Base-by-base conservation (phyloP, 768 basidiomycete genomes). In the Lactifluus pinguis region DNA sequence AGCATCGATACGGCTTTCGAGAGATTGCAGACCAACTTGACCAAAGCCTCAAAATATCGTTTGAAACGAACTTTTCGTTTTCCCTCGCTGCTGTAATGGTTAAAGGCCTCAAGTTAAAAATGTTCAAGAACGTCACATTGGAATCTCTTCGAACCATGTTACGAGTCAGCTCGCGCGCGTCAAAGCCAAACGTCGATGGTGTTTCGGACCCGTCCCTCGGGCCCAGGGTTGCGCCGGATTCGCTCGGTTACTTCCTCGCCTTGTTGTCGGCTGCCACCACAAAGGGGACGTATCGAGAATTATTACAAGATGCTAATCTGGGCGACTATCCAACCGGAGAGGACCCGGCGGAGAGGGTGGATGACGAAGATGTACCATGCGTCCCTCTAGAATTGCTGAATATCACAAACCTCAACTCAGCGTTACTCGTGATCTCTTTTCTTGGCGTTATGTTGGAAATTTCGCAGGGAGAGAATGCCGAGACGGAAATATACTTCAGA, bases 61-160 rank as follows among this genome's bases (percentile, higher is more conserved):
- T 94, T 73, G 86, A 88, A 41, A 72, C 74, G 0, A 86, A 77
- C 70, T 88, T 92, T 73, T 89, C 89, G 7, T 91, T 95, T 72
- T 85, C 88, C 13, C 72, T 97, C 19, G 85, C 91, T 1, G 78
- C 89, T 0, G 80, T 92, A 65, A 82, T 95, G 50, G 90, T 93
- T 80, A 93, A 94, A 69, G 92, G 92, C 44, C 74, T 93, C 57
- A 83, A 92, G 29, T 84, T 86, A 65, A 77, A 83, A 2, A 76
- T 78, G 3, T 78, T 91, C 64, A 81, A 75, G 54, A 81, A 83
- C 7, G 77, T 82, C 13, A 84, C 87, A 2, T 81, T 83, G 64
- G 75, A 75, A 4, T 79, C 82, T 15, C 75, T 93, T 14, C 77
- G 85, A 65, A 84, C 78, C 32, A 74, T 92, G 17, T 74, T 92